These are phyloP conservation scores for Artomyces pyxidatus DNA, from an alignment of 768 basidiomycete genomes.

Conservation along the genomic window DNA sequence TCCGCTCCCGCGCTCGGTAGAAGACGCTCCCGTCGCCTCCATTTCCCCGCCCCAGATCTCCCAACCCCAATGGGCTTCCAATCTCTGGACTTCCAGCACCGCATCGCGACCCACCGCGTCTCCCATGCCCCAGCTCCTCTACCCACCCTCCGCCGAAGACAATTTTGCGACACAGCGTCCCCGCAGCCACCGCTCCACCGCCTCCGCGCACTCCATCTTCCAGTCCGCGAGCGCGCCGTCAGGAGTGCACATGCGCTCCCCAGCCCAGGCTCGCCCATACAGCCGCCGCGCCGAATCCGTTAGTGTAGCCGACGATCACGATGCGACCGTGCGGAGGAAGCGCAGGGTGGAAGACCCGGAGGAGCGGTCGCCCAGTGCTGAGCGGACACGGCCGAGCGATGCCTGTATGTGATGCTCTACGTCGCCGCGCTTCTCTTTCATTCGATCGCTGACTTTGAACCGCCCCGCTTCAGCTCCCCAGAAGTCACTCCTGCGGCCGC, in stretches of 20 bases:
- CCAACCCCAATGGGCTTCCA: conserved; percentile 58
- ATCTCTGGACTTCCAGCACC: conserved; percentile 44
- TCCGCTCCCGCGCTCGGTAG: conserved; percentile 47
- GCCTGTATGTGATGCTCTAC: conserved; percentile 10
- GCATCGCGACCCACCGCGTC: conserved; percentile 1
- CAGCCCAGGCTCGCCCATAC: conserved; percentile 49
- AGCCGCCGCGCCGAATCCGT: conserved; percentile 62
- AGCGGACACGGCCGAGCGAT: conserved; percentile 17
- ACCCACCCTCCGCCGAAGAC: conserved; percentile 31
- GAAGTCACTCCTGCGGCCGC: conserved; percentile 77
- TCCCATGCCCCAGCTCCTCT: conserved; percentile 36
- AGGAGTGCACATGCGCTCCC: conserved; percentile 36
- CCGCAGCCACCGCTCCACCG: conserved; percentile 30
- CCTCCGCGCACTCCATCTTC: conserved; percentile 48
- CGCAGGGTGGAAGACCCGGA: conserved; percentile 26
- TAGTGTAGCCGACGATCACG: conserved; percentile 51
- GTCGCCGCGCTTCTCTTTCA: background rate
- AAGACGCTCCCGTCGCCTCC: conserved; percentile 25
- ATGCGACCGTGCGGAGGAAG: conserved; percentile 66
- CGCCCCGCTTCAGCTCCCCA: conserved; percentile 41
- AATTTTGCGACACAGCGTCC: conserved; percentile 34
- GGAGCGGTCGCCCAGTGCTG: conserved; percentile 13
- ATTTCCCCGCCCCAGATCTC: conserved; percentile 57
- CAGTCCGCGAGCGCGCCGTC: conserved; percentile 68
- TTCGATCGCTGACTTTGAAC: conserved; percentile 10